Percentiles rank a stretch among this genome's conserved stretches.
Evolutionary conservation across 2,329 filamentous ascomycete genomes (phyloP).

Genomic region (Botrytis pseudocinerea): DNA sequence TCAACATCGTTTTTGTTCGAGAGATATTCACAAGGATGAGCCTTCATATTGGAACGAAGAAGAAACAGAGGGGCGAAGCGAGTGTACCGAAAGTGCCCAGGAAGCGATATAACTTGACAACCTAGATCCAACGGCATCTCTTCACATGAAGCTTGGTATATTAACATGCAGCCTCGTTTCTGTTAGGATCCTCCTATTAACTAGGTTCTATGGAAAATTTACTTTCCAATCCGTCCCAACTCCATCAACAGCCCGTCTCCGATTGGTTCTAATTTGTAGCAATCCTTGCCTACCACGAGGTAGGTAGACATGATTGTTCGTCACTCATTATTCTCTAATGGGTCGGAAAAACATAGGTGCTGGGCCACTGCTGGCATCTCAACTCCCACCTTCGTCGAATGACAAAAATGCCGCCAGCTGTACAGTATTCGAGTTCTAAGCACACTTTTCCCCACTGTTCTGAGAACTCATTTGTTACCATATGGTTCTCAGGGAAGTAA

Average conservation of each 20-base stretch:
- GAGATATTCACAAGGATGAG: slow-evolving; percentile 7
- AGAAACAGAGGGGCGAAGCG: background rate
- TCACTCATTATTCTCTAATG: slow-evolving; percentile 7
- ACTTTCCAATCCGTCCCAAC: background rate
- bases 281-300: slow-evolving; percentile 23
- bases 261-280: background rate
- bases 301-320: slow-evolving; percentile 14
- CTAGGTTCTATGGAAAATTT: slow-evolving; percentile 5
- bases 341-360: slow-evolving; percentile 2
- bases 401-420: background rate
- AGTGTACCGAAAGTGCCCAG: background rate
- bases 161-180: slow-evolving; percentile 13
- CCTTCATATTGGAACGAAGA: background rate
- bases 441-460: background rate
- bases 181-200: background rate
- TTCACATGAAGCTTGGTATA: background rate
- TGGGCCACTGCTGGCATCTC: slow-evolving; percentile 6
- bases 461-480: background rate
- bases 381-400: background rate
- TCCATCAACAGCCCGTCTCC: background rate
- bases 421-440: background rate
- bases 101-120: background rate
- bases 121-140: background rate
- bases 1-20: background rate
- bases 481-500: background rate